Evolutionary conservation across 1,284 basidiomycete species (phyloP), one percentile per base, ranked within the genome.

Genomic region (Schizophyllum amplum): DNA sequence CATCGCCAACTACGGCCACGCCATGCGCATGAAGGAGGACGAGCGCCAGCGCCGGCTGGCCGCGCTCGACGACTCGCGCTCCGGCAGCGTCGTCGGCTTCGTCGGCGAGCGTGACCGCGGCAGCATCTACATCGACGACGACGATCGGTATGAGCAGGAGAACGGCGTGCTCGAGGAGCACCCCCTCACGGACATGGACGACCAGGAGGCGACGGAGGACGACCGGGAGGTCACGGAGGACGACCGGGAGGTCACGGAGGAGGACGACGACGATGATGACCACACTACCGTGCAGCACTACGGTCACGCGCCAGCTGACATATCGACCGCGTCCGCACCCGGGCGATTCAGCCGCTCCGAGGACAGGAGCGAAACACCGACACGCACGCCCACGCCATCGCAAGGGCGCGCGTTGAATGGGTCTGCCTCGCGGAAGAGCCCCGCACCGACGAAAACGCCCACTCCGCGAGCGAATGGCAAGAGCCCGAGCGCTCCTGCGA

Each of bases 1-100:
- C 65, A 90, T 90, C 60, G 87, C 87, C 50, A 90, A 84, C 69
- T 90, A 86, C 62, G 87, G 87, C 0, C 84, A 90, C 65, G 73
- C 69, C 47, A 66, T 77, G 27, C 66, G 70, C 42, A 61, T 61
- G 56, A 57, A 60, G 49, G 66, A 69, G 59, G 65, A 66, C 53
- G 61, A 59, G 53, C 58, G 67, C 20, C 66, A 62, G 49, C 65
- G 55, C 13, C 57, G 64, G 23, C 61, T 63, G 21, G 60, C 65
- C 7, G 57, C 65, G 17, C 60, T 68, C 21, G 68, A 71, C 27
- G 65, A 66, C 42, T 53, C 57, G 24, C 62, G 63, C 49, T 55
- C 61, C 64, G 59, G 61, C 50, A 53, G 54, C 23, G 47, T 46
- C 46, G 27, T 15, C 24, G 59, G 21, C 64, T 63, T 4, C 26